Conservation (phyloP, 1,139 yeast genomes). For the Ogataea hybrid region DNA sequence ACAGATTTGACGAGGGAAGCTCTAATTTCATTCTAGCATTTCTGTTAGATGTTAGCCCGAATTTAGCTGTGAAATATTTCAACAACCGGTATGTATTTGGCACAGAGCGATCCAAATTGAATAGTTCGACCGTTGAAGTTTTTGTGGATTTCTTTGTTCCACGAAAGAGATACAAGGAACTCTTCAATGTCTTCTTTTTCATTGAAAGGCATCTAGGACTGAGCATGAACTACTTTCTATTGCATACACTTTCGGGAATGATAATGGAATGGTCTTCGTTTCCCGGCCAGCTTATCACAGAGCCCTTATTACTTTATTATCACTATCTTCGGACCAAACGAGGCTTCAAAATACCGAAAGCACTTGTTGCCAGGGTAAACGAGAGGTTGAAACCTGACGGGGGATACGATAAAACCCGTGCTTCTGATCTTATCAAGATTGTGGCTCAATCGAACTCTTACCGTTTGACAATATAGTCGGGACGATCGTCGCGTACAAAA, state of each 20-base stretch:
- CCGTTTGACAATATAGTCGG: neutral
- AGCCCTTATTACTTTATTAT: neutral
- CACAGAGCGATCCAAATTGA: neutral
- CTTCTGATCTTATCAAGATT: neutral
- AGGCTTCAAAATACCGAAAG: neutral
- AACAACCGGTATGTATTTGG: neutral
- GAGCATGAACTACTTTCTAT: neutral
- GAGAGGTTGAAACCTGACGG: neutral
- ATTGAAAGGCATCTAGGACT: neutral
- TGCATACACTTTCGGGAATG: conserved; percentile 3
- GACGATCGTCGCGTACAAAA: neutral
- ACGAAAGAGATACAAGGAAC: neutral
- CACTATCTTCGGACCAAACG: neutral
- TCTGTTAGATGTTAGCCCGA: conserved; percentile 1
- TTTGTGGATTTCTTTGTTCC: conserved; percentile 3
- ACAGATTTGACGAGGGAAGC: neutral
- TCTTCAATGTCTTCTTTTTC: conserved; percentile 1
- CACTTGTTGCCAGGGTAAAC: neutral
- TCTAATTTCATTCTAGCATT: conserved; percentile 8
- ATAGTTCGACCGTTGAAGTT: neutral
- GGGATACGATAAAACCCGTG: neutral
- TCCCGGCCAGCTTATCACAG: neutral
- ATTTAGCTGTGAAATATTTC: conserved; percentile 3
- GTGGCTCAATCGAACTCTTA: neutral
- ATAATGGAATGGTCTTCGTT: conserved; percentile 5